Evolutionary conservation across 2,329 filamentous ascomycete genomes (phyloP).

Genomic region (Boeremia exigua): DNA sequence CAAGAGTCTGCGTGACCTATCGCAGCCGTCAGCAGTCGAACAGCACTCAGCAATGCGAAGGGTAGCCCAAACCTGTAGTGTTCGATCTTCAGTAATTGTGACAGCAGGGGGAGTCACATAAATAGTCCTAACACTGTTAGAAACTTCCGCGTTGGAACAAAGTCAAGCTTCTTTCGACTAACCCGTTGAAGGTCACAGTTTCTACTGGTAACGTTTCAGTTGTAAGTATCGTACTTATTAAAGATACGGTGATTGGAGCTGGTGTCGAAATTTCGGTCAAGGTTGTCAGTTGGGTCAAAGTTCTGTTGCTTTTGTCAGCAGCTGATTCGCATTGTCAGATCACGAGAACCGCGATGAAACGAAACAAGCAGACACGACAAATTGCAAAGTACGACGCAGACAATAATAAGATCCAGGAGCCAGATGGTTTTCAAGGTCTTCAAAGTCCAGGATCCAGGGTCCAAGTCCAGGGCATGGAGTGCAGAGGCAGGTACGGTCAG

Average conservation of each 20-base stretch:
- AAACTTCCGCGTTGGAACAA: background rate
- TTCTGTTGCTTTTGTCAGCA: slow-evolving; percentile 4
- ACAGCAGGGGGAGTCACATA: background rate
- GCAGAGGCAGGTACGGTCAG: no score
- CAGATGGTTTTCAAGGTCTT: no score
- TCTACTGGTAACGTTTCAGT: slow-evolving; percentile 3
- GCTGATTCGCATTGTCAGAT: background rate
- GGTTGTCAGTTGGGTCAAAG: background rate
- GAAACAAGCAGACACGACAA: background rate
- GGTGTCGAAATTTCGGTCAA: background rate
- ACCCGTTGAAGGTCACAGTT: slow-evolving; percentile 8
- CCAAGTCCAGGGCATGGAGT: background rate
- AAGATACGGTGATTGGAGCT: background rate
- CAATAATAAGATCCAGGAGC: background rate
- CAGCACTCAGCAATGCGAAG: background rate
- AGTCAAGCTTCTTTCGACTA: background rate
- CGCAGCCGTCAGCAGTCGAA: background rate
- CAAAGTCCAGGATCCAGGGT: background rate
- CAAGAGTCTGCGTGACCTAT: background rate
- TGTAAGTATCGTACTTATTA: background rate
- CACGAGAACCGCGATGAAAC: background rate
- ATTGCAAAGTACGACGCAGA: background rate
- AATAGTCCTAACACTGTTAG: background rate
- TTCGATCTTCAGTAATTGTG: background rate
- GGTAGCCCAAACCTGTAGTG: background rate